These are phyloP conservation scores for Mycena metata DNA, from an alignment of 768 basidiomycete genomes.

Conservation along the genomic window DNA sequence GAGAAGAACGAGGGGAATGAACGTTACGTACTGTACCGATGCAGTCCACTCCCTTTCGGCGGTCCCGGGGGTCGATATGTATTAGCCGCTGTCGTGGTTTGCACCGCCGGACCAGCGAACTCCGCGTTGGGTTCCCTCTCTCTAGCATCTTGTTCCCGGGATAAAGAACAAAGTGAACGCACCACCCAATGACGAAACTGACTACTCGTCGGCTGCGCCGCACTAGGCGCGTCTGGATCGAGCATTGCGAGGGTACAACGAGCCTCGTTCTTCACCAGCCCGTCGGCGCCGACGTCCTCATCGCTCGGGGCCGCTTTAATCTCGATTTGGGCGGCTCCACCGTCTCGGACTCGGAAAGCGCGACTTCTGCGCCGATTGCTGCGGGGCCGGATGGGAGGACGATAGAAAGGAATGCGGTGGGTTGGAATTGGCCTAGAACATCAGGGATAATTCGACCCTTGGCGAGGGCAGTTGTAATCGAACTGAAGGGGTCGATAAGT, in stretches of 20 bases:
- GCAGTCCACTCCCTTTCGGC: conserved; percentile 30
- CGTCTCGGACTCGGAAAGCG: conserved; percentile 12
- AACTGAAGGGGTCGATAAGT: no score
- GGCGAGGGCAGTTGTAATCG: no score
- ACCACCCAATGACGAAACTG: conserved; percentile 56
- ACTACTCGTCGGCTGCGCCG: conserved; percentile 46
- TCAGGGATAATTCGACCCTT: no score
- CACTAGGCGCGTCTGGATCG: conserved; percentile 56
- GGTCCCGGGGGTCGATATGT: conserved; percentile 32
- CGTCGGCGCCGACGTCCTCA: neutral
- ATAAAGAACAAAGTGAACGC: no score
- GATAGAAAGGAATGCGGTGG: conserved; percentile 9
- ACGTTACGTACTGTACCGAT: conserved; percentile 31
- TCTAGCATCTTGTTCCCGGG: no score
- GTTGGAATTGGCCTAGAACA: neutral
- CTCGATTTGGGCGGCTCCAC: conserved; percentile 9
- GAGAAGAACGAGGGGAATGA: neutral
- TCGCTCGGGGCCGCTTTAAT: conserved; percentile 17
- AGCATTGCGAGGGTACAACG: conserved; percentile 54
- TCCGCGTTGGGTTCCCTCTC: neutral
- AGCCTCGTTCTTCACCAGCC: conserved; percentile 30
- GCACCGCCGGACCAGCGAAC: conserved; percentile 10
- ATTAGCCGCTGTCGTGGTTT: conserved; percentile 13
- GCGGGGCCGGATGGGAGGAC: conserved; percentile 13
- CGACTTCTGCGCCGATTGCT: conserved; percentile 19